Evolutionary conservation across 495 filamentous ascomycete species (phyloP).

Genomic region (Rhizodiscina lignyota): DNA sequence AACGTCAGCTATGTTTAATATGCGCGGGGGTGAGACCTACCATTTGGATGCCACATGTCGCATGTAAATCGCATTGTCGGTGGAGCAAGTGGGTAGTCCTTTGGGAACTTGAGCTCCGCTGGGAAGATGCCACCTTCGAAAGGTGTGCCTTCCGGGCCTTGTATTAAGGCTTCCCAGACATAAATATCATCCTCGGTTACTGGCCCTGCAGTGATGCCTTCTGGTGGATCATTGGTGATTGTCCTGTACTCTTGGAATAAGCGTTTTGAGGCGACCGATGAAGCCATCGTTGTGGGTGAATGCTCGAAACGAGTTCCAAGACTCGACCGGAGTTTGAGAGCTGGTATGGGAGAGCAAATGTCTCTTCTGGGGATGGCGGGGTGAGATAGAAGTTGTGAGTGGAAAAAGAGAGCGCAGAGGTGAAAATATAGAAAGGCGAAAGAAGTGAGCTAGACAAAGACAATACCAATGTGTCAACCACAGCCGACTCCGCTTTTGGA

Average conservation of each 20-base stretch:
- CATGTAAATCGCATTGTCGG: constrained; percentile 89
- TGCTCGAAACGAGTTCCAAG: no score
- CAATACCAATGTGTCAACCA: no score
- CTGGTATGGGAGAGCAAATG: no score
- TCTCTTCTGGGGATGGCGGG: no score
- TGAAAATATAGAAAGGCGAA: no score
- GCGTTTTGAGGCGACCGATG: constrained; percentile 68
- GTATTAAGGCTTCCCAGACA: constrained; percentile 91
- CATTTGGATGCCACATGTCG: constrained; percentile 93
- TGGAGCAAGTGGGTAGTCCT: constrained; percentile 85
- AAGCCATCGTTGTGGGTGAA: constrained; percentile 35
- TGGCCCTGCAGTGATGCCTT: constrained; percentile 90
- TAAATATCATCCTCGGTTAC: constrained; percentile 91
- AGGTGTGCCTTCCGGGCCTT: constrained; percentile 86
- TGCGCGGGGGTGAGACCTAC: constrained; percentile 27
- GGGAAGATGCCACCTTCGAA: constrained; percentile 93
- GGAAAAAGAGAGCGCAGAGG: no score
- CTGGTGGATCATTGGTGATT: constrained; percentile 67
- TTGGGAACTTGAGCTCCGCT: constrained; percentile 85
- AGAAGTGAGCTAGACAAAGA: no score
- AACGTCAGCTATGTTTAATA: constrained; percentile 2
- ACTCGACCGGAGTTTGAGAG: no score
- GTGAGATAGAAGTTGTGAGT: no score
- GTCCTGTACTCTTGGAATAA: constrained; percentile 94
- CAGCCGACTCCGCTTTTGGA: no score